These are phyloP conservation scores for Suillus cothurnatus DNA, from an alignment of 768 basidiomycete species.

Conservation along the genomic window DNA sequence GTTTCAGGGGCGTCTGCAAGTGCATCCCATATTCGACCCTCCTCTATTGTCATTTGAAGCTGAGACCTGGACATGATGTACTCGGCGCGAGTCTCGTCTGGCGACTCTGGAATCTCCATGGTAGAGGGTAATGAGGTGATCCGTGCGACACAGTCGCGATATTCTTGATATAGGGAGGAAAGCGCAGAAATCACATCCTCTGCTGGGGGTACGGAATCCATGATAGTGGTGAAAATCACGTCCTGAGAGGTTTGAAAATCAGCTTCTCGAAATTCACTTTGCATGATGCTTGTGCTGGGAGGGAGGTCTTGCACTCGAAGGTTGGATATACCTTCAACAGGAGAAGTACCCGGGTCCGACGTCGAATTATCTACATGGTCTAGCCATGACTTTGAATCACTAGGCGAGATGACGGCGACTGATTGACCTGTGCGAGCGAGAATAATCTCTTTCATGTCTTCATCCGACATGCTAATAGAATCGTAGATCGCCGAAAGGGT, in stretches of 20 bases:
- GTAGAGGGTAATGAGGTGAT: conserved; percentile 43
- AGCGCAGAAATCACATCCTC: conserved; percentile 42
- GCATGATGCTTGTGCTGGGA: not conserved
- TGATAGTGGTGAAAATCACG: not conserved
- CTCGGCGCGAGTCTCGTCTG: conserved; percentile 40
- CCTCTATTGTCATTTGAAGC: conserved; percentile 57
- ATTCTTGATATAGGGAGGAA: conserved; percentile 51
- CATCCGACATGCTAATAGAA: not conserved
- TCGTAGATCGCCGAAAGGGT: not conserved
- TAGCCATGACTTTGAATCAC: conserved; percentile 1
- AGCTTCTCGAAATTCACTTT: not conserved
- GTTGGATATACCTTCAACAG: not conserved
- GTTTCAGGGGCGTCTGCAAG: conserved; percentile 33
- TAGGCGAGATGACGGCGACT: not conserved
- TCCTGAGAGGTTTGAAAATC: conserved; percentile 1
- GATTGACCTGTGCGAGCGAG: conserved; percentile 7
- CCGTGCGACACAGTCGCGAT: conserved; percentile 48
- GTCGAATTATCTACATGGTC: not conserved
- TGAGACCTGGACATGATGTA: conserved; percentile 65
- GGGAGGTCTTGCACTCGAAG: not conserved
- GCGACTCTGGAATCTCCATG: conserved; percentile 14
- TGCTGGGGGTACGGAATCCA: not conserved
- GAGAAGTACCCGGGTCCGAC: not conserved
- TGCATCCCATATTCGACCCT: conserved; percentile 60
- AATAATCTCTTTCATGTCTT: conserved; percentile 8